Evolutionary conservation across 768 basidiomycete genomes (phyloP).

Genomic region (Tulasnella sp.): DNA sequence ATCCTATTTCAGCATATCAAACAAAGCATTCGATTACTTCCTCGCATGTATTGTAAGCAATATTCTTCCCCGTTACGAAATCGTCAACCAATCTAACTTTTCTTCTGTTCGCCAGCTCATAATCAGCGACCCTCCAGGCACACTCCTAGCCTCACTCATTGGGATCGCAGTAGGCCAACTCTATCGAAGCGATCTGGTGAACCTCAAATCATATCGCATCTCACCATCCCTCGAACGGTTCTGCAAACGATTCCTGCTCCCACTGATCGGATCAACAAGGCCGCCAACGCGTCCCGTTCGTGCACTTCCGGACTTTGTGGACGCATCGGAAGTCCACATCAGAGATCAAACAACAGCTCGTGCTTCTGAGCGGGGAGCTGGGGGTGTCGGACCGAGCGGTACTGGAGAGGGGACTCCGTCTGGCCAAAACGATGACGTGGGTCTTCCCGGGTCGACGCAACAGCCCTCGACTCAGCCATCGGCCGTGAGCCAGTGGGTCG

Average conservation of each 20-base stretch:
- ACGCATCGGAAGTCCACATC: conserved; percentile 38
- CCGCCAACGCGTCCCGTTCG: conserved; percentile 69
- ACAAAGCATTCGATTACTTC: conserved; percentile 74
- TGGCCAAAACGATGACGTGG: not conserved
- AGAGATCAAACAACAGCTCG: conserved; percentile 28
- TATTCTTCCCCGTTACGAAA: conserved; percentile 18
- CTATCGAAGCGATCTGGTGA: conserved; percentile 81
- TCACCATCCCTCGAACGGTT: conserved; percentile 62
- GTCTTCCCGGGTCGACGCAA: not conserved
- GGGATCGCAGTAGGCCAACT: conserved; percentile 74
- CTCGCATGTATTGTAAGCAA: conserved; percentile 68
- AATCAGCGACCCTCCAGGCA: conserved; percentile 67
- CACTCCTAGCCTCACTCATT: conserved; percentile 60
- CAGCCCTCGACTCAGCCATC: conserved; percentile 42
- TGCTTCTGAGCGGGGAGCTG: conserved; percentile 47
- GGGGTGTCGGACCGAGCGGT: conserved; percentile 39
- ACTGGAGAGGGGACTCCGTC: conserved; percentile 40
- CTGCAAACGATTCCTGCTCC: conserved; percentile 60
- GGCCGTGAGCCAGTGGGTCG: conserved; percentile 77
- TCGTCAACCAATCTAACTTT: conserved; percentile 20
- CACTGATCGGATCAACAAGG: conserved; percentile 67
- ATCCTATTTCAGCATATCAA: conserved; percentile 71
- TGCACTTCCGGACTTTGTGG: conserved; percentile 65
- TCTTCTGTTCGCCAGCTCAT: conserved; percentile 60
- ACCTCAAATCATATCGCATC: conserved; percentile 78